Evolutionary conservation across 1,284 basidiomycete species (phyloP).

Genomic region (Trametes polyzona): DNA sequence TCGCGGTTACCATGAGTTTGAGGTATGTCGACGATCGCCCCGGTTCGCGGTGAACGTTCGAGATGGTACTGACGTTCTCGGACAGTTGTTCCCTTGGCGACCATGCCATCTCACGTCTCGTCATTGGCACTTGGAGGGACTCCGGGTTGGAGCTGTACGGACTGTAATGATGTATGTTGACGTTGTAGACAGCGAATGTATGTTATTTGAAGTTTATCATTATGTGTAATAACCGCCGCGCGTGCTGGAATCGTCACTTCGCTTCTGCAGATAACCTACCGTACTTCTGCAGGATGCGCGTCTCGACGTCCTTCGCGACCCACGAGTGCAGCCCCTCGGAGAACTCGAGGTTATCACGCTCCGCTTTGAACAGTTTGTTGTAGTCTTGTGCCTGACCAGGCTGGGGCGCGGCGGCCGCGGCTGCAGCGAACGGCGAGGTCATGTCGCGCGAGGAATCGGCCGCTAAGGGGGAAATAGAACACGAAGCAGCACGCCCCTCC

Average conservation of each 20-base stretch:
- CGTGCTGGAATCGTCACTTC: constrained; percentile 9
- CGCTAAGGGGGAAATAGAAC: constrained; percentile 47
- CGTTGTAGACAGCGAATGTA: constrained; percentile 27
- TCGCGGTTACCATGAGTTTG: constrained; percentile 19
- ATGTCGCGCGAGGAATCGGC: constrained; percentile 80
- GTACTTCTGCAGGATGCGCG: constrained; percentile 76
- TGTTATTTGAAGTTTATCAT: constrained; percentile 23
- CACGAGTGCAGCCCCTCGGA: constrained; percentile 84
- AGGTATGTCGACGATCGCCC: constrained; percentile 2
- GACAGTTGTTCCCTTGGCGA: constrained; percentile 8
- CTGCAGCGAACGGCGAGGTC: constrained; percentile 75
- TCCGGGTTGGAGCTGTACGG: constrained; percentile 22
- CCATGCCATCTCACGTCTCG: constrained; percentile 7
- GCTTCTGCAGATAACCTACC: constrained; percentile 48
- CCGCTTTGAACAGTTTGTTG: constrained; percentile 88
- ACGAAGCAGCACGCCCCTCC: constrained; percentile 17
- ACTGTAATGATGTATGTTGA: constrained; percentile 16
- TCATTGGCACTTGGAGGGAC: constrained; percentile 14
- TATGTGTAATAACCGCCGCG: constrained; percentile 21
- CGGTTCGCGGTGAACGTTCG: background rate
- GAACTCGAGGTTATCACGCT: constrained; percentile 93
- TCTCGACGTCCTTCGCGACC: constrained; percentile 82
- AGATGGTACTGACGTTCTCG: background rate
- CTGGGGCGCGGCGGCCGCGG: constrained; percentile 47
- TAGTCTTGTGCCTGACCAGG: constrained; percentile 80